phyloP scores from a whole-genome alignment of 768 basidiomycete genomes.

The Agaricus blazei region DNA sequence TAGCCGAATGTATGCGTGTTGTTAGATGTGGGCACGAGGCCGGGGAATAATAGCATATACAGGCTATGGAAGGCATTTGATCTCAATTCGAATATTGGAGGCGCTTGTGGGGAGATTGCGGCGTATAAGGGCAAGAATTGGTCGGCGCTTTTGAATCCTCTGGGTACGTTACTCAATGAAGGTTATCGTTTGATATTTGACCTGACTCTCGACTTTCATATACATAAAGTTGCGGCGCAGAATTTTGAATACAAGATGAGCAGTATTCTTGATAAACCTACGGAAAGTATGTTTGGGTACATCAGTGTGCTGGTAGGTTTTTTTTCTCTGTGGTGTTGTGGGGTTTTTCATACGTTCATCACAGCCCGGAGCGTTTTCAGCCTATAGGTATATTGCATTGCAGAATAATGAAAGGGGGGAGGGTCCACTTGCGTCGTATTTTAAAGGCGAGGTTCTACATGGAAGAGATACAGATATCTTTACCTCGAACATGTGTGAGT shows the following conservation, averaged over 20 bases:
- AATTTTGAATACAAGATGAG: constrained; percentile 95
- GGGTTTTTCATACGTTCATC: background rate
- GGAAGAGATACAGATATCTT: constrained; percentile 88
- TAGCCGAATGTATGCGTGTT: constrained; percentile 91
- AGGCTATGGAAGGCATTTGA: constrained; percentile 95
- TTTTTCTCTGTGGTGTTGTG: background rate
- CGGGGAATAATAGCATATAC: constrained; percentile 85
- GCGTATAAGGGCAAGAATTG: constrained; percentile 89
- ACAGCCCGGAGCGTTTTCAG: constrained; percentile 91
- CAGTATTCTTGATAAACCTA: constrained; percentile 87
- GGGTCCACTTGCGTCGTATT: constrained; percentile 93
- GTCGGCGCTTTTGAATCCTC: constrained; percentile 75
- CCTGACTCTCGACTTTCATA: background rate
- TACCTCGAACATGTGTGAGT: constrained; percentile 93
- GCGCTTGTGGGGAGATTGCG: constrained; percentile 96
- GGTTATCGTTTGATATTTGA: too few relatives aligned
- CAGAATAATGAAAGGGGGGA: constrained; percentile 78
- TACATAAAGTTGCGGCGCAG: constrained; percentile 73
- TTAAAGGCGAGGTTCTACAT: constrained; percentile 88
- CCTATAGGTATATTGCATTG: constrained; percentile 85
- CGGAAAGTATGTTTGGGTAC: constrained; percentile 89
- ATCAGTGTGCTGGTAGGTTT: constrained; percentile 79
- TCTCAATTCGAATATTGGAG: constrained; percentile 86
- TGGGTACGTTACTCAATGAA: constrained; percentile 41
- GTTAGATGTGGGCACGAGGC: constrained; percentile 91